These are phyloP conservation scores for Boletus speciosus DNA, from an alignment of 768 basidiomycete genomes.

Conservation along the genomic window DNA sequence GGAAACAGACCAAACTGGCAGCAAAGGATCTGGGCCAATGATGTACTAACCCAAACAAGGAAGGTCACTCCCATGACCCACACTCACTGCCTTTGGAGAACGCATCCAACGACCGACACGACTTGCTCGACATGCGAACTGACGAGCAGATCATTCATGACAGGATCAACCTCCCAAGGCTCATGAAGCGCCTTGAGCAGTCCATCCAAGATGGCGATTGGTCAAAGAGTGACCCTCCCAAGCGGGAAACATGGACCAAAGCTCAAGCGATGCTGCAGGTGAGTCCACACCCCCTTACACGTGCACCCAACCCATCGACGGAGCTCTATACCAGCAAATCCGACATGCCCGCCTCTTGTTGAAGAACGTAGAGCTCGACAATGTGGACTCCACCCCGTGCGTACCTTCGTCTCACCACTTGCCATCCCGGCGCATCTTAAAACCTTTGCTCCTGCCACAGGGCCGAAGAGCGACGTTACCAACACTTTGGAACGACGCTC, in stretches of 20 bases:
- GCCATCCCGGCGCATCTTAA: not conserved
- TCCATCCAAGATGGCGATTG: conserved; percentile 38
- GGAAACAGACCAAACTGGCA: not conserved
- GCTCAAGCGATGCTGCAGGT: conserved; percentile 58
- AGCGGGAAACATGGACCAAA: conserved; percentile 48
- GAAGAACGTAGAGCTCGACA: conserved; percentile 54
- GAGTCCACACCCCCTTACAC: conserved; percentile 2
- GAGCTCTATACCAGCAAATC: conserved; percentile 35
- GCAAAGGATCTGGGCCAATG: conserved; percentile 14
- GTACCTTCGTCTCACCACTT: conserved; percentile 18
- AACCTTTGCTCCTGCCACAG: conserved; percentile 26
- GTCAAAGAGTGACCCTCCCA: conserved; percentile 26
- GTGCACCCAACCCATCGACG: not conserved
- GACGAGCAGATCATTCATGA: conserved; percentile 46
- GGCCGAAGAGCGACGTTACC: conserved; percentile 40
- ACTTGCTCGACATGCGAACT: conserved; percentile 25
- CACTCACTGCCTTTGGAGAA: not conserved
- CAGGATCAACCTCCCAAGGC: conserved; percentile 62
- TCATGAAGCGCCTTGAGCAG: conserved; percentile 60
- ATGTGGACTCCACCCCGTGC: conserved; percentile 42
- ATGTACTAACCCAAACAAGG: conserved; percentile 12
- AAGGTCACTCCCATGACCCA: conserved; percentile 23
- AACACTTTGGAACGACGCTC: conserved; percentile 47
- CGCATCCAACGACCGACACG: not conserved
- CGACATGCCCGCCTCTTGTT: conserved; percentile 56